A percentile compares a stretch with the other conserved stretches of the same genome.
phyloP scores from a whole-genome alignment of 2,329 filamentous ascomycete genomes.

The Nigrograna mackinnonii region DNA sequence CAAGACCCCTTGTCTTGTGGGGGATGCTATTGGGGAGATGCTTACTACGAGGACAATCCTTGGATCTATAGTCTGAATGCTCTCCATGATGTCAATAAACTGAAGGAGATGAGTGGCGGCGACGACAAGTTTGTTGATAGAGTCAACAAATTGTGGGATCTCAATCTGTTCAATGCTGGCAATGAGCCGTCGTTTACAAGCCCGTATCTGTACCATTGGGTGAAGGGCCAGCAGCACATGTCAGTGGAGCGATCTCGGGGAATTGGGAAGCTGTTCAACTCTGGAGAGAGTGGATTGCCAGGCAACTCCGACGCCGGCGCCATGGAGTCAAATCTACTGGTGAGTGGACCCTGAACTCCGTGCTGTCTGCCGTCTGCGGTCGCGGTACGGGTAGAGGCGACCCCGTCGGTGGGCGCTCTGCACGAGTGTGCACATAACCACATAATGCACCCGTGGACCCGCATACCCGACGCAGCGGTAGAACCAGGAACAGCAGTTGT shows the following conservation, averaged over 20 bases:
- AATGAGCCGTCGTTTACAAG: constrained; percentile 71
- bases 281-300: constrained; percentile 61
- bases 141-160: constrained; percentile 64
- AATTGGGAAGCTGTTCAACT: constrained; percentile 61
- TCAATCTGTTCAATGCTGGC: constrained; percentile 64
- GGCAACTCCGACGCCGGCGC: constrained; percentile 74
- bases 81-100: constrained; percentile 64
- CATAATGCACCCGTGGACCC: too few relatives aligned
- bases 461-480: too few relatives aligned
- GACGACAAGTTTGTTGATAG: constrained; percentile 57
- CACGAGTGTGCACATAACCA: too few relatives aligned
- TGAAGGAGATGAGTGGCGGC: constrained; percentile 62
- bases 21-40: constrained; percentile 68
- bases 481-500: too few relatives aligned
- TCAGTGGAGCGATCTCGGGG: constrained; percentile 62
- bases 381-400: too few relatives aligned
- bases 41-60: constrained; percentile 63
- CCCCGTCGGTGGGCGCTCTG: too few relatives aligned
- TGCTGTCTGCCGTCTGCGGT: background rate
- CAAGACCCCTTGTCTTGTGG: constrained; percentile 59
- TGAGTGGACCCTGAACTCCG: constrained; percentile 16
- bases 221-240: constrained; percentile 61
- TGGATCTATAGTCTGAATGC: constrained; percentile 71
- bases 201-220: constrained; percentile 72
- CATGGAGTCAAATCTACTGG: constrained; percentile 68